Evolutionary conservation across 331 rosid genomes (phyloP).

Genomic region (Phaseolus coccineus): DNA sequence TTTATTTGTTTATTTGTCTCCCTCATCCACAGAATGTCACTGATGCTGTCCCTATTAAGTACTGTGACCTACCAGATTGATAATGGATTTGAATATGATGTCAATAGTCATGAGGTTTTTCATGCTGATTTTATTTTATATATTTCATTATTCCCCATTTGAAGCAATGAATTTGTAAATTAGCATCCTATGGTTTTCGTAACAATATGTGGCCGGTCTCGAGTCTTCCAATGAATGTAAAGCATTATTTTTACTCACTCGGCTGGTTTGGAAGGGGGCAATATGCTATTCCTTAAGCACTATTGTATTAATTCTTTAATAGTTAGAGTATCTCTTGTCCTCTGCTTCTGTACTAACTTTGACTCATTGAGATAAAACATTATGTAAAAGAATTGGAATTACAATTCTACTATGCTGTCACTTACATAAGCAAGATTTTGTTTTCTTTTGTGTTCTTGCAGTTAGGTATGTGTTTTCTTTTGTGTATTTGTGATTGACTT

Average conservation of each 20-base stretch:
- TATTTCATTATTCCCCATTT: neutral
- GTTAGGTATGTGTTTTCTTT: conserved; percentile 7
- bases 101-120: neutral
- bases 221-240: neutral
- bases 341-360: neutral
- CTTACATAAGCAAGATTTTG: neutral
- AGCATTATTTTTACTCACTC: neutral
- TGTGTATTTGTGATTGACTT: conserved; percentile 33
- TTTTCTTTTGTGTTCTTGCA: conserved; percentile 29
- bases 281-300: neutral
- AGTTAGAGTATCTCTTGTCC: conserved; percentile 12
- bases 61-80: neutral
- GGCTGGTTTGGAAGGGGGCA: conserved; percentile 31
- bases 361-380: conserved; percentile 6
- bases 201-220: neutral
- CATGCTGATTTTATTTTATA: neutral
- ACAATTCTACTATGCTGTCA: neutral
- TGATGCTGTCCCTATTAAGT: conserved; percentile 14
- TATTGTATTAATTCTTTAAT: neutral
- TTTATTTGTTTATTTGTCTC: conserved; percentile 23
- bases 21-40: neutral
- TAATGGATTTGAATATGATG: conserved; percentile 20
- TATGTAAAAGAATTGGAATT: conserved; percentile 22
- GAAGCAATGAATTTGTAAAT: conserved; percentile 11
- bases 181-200: conserved; percentile 9